Conservation (phyloP, 805 yeast species). For the Debaryomyces maramus region DNA sequence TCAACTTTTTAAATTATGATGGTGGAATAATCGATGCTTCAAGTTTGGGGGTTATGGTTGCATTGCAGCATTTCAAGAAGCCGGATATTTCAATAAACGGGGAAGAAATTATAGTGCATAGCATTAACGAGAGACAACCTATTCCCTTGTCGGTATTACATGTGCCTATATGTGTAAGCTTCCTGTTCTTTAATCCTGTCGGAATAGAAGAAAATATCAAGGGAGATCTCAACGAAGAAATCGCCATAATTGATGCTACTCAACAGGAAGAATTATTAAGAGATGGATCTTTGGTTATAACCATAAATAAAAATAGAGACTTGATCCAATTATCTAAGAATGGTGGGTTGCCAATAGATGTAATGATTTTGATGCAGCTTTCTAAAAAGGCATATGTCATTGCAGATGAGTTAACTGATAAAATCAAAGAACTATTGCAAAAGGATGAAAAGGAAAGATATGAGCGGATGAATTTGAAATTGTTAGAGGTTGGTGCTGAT, state of each 20-base stretch:
- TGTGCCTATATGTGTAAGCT: slow-evolving; percentile 86
- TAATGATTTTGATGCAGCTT: slow-evolving; percentile 64
- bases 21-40: slow-evolving; percentile 92
- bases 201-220: slow-evolving; percentile 68
- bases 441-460: slow-evolving; percentile 54
- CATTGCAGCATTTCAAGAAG: slow-evolving; percentile 74
- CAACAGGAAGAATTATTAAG: slow-evolving; percentile 73
- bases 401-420: slow-evolving; percentile 63
- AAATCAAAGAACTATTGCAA: slow-evolving; percentile 56
- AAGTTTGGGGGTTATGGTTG: slow-evolving; percentile 87
- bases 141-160: slow-evolving; percentile 83
- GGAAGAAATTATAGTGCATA: slow-evolving; percentile 65
- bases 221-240: slow-evolving; percentile 60
- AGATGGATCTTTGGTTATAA: slow-evolving; percentile 78
- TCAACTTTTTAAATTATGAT: slow-evolving; percentile 85
- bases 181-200: slow-evolving; percentile 75
- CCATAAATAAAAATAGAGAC: slow-evolving; percentile 87
- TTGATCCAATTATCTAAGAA: slow-evolving; percentile 86
- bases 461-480: slow-evolving; percentile 25
- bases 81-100: slow-evolving; percentile 68
- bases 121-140: slow-evolving; percentile 78
- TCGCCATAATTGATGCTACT: slow-evolving; percentile 73
- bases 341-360: slow-evolving; percentile 86
- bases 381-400: slow-evolving; percentile 62
- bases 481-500: slow-evolving; percentile 38